phyloP scores from a whole-genome alignment of 306 rosid genomes.

The Amphicarpaea edgeworthii region DNA sequence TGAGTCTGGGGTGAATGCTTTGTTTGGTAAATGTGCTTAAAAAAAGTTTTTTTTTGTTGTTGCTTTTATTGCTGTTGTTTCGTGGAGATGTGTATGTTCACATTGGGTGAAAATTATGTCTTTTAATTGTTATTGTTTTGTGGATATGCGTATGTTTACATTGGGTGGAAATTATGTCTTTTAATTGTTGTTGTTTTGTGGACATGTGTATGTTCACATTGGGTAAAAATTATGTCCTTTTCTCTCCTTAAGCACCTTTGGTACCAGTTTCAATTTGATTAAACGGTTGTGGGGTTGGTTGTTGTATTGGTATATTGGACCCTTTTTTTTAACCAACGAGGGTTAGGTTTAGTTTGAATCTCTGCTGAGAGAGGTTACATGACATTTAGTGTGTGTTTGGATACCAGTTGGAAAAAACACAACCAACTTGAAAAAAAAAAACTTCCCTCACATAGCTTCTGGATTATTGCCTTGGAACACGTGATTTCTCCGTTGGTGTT shows the following conservation, averaged over 20 bases:
- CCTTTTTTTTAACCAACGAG: neutral
- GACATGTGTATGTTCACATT: neutral
- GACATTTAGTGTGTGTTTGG: too few species aligned
- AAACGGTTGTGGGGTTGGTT: slow-evolving; percentile 28
- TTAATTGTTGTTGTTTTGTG: slow-evolving; percentile 18
- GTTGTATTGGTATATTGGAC: slow-evolving; percentile 10
- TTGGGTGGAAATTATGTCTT: neutral
- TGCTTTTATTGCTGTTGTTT: slow-evolving; percentile 6
- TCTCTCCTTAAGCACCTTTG: neutral
- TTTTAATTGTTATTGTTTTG: slow-evolving; percentile 20
- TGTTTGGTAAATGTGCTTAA: slow-evolving; percentile 19
- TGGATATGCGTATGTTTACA: neutral
- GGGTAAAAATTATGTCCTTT: neutral
- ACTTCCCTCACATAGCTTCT: too few species aligned
- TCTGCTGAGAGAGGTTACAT: too few species aligned
- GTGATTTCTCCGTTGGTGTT: too few species aligned
- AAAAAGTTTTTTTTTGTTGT: neutral
- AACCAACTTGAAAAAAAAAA: too few species aligned
- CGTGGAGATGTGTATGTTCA: neutral
- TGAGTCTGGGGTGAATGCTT: neutral
- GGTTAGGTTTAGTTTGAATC: too few species aligned
- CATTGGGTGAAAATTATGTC: neutral
- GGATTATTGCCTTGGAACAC: too few species aligned
- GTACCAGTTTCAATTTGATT: neutral
- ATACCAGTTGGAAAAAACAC: too few species aligned